Evolutionary conservation across 2,329 filamentous ascomycete species (phyloP), one percentile per base, ranked within the genome.

Genomic region (Shiraia sp.): DNA sequence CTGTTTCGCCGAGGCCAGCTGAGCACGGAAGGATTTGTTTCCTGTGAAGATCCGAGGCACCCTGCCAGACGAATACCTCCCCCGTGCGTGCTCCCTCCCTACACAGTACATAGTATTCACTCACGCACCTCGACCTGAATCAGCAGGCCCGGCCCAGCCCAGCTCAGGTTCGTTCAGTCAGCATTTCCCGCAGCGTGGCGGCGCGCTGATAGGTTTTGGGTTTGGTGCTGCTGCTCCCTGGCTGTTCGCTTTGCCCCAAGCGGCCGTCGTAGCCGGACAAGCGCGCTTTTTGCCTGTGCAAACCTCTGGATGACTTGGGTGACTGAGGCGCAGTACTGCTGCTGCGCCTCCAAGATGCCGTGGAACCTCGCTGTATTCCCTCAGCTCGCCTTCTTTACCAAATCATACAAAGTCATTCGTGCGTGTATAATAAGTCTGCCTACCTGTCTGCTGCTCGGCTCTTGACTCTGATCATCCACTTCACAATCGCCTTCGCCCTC

Each of bases 241-340:
- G 38, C 33, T 30, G 31, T 36, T 51, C 33, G 39, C 28, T 36
- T 29, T 40, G 28, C 32, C 47, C 47, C 40, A 46, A 51, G 26
- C 26, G 42, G 49, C 49, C 53, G 55, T 51, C 42, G 41, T 36
- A 50, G 31, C 51, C 53, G 51, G 46, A 36, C 31, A 42, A 52
- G 36, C 45, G 41, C 35, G 45, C n/a, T n/a, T n/a, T n/a, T n/a
- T n/a, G n/a, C n/a, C n/a, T 35, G 29, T 38, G 47, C 35, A 45
- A 39, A 32, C 40, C 36, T 47, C n/a, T 51, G 52, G 44, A 42
- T n/a, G n/a, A n/a, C n/a, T n/a, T n/a, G n/a, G n/a, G n/a, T 45
- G 44, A 45, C 49, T 51, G 61, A 53, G 63, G 63, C 63, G 62
- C 62, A 62, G 60, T 49, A 42, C 50, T 55, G 51, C 55, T 57